phyloP scores from a whole-genome alignment of 116 monocot genomes.

The Posidonia oceanica region DNA sequence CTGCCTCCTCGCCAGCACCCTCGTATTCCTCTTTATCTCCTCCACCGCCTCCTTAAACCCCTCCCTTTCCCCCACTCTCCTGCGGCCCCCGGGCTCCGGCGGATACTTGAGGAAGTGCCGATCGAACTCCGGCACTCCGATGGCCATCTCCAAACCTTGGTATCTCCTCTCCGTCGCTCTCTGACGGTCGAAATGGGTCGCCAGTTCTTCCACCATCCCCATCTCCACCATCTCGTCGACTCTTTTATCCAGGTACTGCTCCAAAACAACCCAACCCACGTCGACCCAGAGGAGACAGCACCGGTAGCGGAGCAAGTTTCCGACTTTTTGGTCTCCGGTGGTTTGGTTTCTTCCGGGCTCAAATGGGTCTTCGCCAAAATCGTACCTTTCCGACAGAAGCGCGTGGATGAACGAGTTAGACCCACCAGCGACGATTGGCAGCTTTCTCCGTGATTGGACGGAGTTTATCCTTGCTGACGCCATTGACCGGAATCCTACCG shows the following conservation, averaged over 20 bases:
- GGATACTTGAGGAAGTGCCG: constrained; percentile 19
- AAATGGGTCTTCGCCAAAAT: constrained; percentile 17
- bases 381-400: constrained; percentile 20
- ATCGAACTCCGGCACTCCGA: constrained; percentile 60
- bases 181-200: constrained; percentile 18
- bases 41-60: constrained; percentile 9
- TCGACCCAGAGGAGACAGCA: constrained; percentile 66
- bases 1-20: constrained; percentile 41
- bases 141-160: constrained; percentile 40
- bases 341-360: not conserved
- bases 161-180: constrained; percentile 13
- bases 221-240: constrained; percentile 62
- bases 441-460: constrained; percentile 13
- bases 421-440: constrained; percentile 41
- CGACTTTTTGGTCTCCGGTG: not conserved
- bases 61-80: constrained; percentile 11
- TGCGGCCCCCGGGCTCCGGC: not conserved
- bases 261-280: constrained; percentile 19
- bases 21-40: constrained; percentile 39
- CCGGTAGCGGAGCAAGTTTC: constrained; percentile 8
- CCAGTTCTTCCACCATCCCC: constrained; percentile 72
- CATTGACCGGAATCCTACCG: constrained; percentile 7
- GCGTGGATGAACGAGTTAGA: constrained; percentile 63
- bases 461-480: constrained; percentile 12
- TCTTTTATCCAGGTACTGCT: constrained; percentile 40